A percentile compares a stretch with the other conserved stretches of the same genome.
Evolutionary conservation across 2,329 filamentous ascomycete genomes (phyloP).

Genomic region (Ceratocystis huliohia): DNA sequence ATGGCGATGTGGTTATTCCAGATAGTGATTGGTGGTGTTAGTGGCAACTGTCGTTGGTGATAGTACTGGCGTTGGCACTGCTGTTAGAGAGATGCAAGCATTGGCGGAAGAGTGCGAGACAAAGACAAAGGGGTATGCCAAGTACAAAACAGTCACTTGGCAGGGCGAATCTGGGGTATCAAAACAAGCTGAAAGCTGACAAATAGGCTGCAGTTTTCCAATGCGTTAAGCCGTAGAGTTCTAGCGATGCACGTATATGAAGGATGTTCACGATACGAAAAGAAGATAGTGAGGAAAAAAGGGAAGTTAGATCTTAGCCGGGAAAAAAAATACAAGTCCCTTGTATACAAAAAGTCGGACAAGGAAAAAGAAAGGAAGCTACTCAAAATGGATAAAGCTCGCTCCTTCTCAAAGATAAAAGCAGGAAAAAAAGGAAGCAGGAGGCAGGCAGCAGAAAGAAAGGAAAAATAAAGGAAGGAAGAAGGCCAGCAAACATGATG

Average conservation of each 20-base stretch:
- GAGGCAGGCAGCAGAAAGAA: not conserved
- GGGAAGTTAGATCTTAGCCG: not conserved
- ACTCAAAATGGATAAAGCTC: not conserved
- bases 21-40: not conserved
- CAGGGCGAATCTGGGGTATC: not conserved
- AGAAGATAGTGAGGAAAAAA: not conserved
- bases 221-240: not conserved
- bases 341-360: not conserved
- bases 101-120: not conserved
- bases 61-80: not conserved
- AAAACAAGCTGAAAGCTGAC: not conserved
- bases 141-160: not conserved
- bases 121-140: not conserved
- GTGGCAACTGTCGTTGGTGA: not conserved
- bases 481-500: not conserved
- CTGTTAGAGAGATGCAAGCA: not conserved
- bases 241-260: not conserved
- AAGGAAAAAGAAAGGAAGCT: not conserved
- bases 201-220: not conserved
- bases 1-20: not conserved
- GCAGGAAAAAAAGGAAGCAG: conserved; percentile 1
- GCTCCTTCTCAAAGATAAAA: conserved; percentile 7
- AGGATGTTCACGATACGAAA: not conserved
- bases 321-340: conserved; percentile 3
- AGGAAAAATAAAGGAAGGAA: not conserved